Conservation (phyloP, 768 basidiomycete species). For the Stropharia rugosoannulata region DNA sequence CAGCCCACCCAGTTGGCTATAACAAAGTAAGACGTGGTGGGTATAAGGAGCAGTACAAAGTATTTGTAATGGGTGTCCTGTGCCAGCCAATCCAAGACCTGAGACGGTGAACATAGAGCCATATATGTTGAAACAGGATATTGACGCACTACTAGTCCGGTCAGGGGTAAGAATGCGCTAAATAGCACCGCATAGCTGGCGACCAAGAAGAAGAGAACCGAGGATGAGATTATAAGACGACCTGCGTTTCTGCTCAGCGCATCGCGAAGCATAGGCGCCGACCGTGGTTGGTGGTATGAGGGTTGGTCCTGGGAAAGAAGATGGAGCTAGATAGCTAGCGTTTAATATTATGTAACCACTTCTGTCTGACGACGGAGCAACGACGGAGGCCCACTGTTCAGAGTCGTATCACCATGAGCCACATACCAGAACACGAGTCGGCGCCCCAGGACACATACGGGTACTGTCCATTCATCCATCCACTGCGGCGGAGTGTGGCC, state of each 20-base stretch:
- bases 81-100: constrained; percentile 67
- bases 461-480: constrained; percentile 28
- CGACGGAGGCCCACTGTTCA: not conserved
- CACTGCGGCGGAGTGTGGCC: constrained; percentile 6
- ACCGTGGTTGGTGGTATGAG: not conserved
- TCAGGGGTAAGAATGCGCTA: constrained; percentile 58
- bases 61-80: constrained; percentile 91
- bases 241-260: constrained; percentile 32
- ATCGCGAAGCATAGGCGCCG: constrained; percentile 6
- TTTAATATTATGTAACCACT: constrained; percentile 15
- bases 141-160: constrained; percentile 49
- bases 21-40: constrained; percentile 82
- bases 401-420: constrained; percentile 22
- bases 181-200: constrained; percentile 65
- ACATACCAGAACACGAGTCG: constrained; percentile 16
- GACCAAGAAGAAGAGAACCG: constrained; percentile 52
- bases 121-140: not conserved
- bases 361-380: constrained; percentile 1
- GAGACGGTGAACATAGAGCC: not conserved
- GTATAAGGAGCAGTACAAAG: constrained; percentile 73
- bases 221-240: constrained; percentile 44
- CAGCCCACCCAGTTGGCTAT: constrained; percentile 99
- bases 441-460: constrained; percentile 22
- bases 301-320: constrained; percentile 10
- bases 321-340: constrained; percentile 7